These are phyloP conservation scores for Russula compacta DNA, from an alignment of 768 basidiomycete species.

Conservation along the genomic window DNA sequence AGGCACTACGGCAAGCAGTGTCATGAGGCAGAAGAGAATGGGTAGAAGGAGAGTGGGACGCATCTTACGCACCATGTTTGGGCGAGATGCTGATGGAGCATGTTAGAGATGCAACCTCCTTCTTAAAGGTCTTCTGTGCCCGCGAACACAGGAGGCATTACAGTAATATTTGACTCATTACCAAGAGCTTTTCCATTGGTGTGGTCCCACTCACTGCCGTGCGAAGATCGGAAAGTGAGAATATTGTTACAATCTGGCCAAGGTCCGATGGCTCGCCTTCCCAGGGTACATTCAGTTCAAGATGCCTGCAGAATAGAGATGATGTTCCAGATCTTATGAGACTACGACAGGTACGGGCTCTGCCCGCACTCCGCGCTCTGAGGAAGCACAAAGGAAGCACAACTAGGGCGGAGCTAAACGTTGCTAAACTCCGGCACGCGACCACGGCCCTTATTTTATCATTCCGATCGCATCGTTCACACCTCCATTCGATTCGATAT, in stretches of 20 bases:
- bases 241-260: neutral
- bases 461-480: neutral
- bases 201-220: neutral
- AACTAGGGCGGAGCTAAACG: neutral
- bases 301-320: neutral
- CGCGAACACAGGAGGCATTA: neutral
- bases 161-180: neutral
- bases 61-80: slow-evolving; percentile 6
- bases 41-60: neutral
- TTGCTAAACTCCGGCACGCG: neutral
- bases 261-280: slow-evolving; percentile 1
- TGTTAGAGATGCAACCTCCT: neutral
- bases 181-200: neutral
- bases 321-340: neutral
- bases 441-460: neutral
- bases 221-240: neutral
- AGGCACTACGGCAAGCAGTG: neutral
- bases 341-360: neutral
- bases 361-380: neutral
- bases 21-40: neutral
- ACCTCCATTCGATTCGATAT: neutral
- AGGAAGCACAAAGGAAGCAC: neutral
- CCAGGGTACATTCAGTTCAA: neutral
- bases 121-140: slow-evolving; percentile 3
- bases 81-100: neutral